Evolutionary conservation across 108 stramenopile genomes (phyloP).

Genomic region (Nitzschia palea): DNA sequence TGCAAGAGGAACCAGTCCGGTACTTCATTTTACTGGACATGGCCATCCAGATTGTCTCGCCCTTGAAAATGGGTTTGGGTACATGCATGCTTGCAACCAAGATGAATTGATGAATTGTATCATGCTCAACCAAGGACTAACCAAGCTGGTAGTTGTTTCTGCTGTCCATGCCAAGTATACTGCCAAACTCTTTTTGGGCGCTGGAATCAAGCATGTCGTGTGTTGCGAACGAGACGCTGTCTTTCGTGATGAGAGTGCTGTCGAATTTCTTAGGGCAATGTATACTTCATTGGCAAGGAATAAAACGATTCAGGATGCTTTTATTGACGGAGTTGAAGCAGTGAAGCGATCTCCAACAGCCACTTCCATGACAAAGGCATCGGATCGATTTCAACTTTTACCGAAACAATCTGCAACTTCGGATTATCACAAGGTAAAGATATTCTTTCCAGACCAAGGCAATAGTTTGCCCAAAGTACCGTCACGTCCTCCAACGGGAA

Average conservation of each 20-base stretch:
- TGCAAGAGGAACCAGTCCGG: slow-evolving; percentile 27
- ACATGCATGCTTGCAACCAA: slow-evolving; percentile 46
- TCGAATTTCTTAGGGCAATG: slow-evolving; percentile 61
- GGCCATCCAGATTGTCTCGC: slow-evolving; percentile 51
- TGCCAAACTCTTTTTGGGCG: slow-evolving; percentile 71
- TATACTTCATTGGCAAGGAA: slow-evolving; percentile 51
- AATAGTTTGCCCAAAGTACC: slow-evolving; percentile 6
- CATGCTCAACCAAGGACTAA: neutral
- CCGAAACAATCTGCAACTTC: slow-evolving; percentile 41
- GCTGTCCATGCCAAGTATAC: slow-evolving; percentile 60
- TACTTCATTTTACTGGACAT: slow-evolving; percentile 59
- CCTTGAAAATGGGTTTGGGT: slow-evolving; percentile 68
- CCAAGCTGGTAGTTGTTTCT: slow-evolving; percentile 77
- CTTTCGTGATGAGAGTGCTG: slow-evolving; percentile 62
- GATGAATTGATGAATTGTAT: slow-evolving; percentile 36
- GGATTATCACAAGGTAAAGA: slow-evolving; percentile 23
- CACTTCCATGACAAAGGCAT: slow-evolving; percentile 18
- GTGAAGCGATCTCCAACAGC: slow-evolving; percentile 45
- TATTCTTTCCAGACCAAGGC: slow-evolving; percentile 4
- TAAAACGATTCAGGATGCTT: slow-evolving; percentile 63
- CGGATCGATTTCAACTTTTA: slow-evolving; percentile 53
- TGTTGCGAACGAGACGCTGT: slow-evolving; percentile 62
- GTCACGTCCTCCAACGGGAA: neutral
- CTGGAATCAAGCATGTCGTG: slow-evolving; percentile 86
- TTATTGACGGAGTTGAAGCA: slow-evolving; percentile 43